phyloP scores from a whole-genome alignment of 2,329 filamentous ascomycete genomes.

The Alternaria metachromatica region DNA sequence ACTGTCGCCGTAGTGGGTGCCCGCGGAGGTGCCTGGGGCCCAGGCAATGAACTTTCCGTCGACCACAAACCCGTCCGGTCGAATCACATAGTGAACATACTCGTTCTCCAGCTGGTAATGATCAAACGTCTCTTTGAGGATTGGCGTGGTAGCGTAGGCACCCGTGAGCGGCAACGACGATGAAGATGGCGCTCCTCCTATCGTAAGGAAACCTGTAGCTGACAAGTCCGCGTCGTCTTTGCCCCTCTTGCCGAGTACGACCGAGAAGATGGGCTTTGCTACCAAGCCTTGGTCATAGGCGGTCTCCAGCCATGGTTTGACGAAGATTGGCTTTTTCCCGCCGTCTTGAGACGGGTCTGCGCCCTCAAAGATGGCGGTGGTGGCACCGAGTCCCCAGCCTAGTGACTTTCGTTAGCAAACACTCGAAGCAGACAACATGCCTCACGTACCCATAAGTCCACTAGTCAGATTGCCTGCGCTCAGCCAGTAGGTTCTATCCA shows the following conservation, averaged over 20 bases:
- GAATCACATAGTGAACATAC: neutral
- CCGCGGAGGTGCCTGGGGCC: neutral
- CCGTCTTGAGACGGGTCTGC: neutral
- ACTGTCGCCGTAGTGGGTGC: neutral
- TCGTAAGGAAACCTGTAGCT: neutral
- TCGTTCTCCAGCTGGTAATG: neutral
- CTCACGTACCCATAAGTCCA: neutral
- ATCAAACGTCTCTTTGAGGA: neutral
- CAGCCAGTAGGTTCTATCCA: neutral
- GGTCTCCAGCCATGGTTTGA: neutral
- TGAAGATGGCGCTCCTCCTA: neutral
- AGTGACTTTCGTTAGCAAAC: neutral
- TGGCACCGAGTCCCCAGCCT: slow-evolving; percentile 1
- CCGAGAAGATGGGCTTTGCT: neutral
- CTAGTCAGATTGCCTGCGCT: neutral
- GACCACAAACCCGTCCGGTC: neutral
- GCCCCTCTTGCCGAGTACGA: neutral
- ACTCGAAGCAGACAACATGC: neutral
- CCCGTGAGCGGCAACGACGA: neutral
- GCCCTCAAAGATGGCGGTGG: neutral
- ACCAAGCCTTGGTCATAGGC: neutral
- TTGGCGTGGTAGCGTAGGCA: neutral
- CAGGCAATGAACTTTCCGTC: neutral
- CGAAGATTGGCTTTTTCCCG: neutral
- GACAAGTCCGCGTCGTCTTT: neutral